A percentile compares a stretch with the other conserved stretches of the same genome.
Conservation (phyloP, 306 rosid genomes). For the Neltuma alba region DNA sequence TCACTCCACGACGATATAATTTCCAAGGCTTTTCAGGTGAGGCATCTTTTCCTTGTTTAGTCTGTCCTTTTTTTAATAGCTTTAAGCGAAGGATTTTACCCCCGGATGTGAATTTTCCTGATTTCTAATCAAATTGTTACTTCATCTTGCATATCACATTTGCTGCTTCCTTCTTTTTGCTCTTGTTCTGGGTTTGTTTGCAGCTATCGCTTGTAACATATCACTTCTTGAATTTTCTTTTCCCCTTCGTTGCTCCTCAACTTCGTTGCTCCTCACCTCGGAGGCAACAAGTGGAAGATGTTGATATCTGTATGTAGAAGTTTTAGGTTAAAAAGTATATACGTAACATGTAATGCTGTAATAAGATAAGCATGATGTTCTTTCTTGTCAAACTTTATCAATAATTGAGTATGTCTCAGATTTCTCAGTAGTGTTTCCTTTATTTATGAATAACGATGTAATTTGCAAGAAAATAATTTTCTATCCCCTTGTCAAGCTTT, state of each 20-base stretch:
- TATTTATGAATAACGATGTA: not conserved
- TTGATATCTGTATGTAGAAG: not conserved
- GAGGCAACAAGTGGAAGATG: not conserved
- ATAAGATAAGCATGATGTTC: not conserved
- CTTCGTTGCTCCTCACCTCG: not conserved
- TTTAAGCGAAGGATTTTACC: slow-evolving; percentile 22
- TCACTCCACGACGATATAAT: slow-evolving; percentile 94
- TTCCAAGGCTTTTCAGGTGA: slow-evolving; percentile 97
- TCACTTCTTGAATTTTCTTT: slow-evolving; percentile 2
- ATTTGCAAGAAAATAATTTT: not conserved
- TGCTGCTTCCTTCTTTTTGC: not conserved
- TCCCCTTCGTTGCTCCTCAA: not conserved
- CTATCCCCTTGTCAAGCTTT: not conserved
- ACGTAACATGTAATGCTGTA: not conserved
- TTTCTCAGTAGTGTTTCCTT: not conserved
- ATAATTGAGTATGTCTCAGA: not conserved
- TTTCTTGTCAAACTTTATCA: not conserved
- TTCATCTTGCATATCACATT: slow-evolving; percentile 18
- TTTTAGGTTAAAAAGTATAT: not conserved
- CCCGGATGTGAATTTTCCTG: not conserved
- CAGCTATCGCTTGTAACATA: not conserved
- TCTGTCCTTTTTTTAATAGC: not conserved
- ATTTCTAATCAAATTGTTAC: not conserved
- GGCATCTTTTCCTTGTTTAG: slow-evolving; percentile 12
- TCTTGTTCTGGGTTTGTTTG: not conserved